A percentile compares a stretch with the other conserved stretches of the same genome.
Evolutionary conservation across 1,139 yeast species (phyloP).

Genomic region (Debaryomycetaceae sp.): DNA sequence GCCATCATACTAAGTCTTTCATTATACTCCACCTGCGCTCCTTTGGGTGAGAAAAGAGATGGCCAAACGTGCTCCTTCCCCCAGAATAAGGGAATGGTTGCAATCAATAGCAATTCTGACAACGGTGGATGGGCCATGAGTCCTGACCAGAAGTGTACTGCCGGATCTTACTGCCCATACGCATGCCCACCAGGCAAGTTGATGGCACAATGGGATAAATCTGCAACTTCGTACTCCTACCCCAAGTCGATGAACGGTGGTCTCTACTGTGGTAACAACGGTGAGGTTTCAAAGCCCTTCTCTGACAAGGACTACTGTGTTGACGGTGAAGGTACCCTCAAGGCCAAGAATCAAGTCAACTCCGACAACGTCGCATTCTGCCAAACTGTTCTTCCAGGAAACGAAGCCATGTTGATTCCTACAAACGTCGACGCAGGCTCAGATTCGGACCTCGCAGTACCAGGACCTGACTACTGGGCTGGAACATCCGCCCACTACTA

Average conservation of each 20-base stretch:
- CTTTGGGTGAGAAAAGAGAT: slow-evolving; percentile 27
- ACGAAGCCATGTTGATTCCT: slow-evolving; percentile 91
- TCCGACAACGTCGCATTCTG: slow-evolving; percentile 71
- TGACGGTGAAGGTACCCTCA: slow-evolving; percentile 71
- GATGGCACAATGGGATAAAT: slow-evolving; percentile 75
- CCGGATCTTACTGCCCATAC: slow-evolving; percentile 80
- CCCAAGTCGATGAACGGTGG: slow-evolving; percentile 85
- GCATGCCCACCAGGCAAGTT: slow-evolving; percentile 85
- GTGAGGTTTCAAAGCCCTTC: slow-evolving; percentile 63
- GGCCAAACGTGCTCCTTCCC: slow-evolving; percentile 63
- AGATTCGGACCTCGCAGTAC: slow-evolving; percentile 65
- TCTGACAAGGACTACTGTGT: slow-evolving; percentile 60
- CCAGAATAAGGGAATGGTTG: slow-evolving; percentile 57
- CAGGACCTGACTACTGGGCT: slow-evolving; percentile 72
- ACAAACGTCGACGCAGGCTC: slow-evolving; percentile 54
- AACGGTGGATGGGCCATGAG: slow-evolving; percentile 91
- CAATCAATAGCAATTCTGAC: slow-evolving; percentile 52
- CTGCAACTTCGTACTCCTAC: slow-evolving; percentile 54
- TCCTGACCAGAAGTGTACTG: slow-evolving; percentile 67
- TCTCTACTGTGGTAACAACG: slow-evolving; percentile 67
- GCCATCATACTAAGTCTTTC: neutral
- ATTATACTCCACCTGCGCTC: slow-evolving; percentile 13
- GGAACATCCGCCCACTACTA: slow-evolving; percentile 85
- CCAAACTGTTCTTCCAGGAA: slow-evolving; percentile 91
- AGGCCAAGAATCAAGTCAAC: slow-evolving; percentile 50